Conservation (phyloP, 192 early-diverging fungal species). For the Coemansia interrupta region DNA sequence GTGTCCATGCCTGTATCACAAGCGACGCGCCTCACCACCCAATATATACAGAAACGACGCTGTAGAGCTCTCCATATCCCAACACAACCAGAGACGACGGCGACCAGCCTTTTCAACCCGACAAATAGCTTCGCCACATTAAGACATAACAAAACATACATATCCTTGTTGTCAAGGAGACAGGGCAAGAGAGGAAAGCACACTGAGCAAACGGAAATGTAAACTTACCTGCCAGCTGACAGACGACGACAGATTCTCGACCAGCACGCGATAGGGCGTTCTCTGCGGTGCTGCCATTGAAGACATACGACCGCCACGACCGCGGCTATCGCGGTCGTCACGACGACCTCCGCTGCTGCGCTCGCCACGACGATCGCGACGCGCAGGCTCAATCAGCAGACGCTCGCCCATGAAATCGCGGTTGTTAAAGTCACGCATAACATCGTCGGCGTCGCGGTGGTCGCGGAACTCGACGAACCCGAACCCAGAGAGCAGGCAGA, state of each 20-base stretch:
- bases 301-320: constrained; percentile 46
- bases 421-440: constrained; percentile 79
- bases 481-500: constrained; percentile 80
- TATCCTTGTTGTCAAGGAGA: not conserved
- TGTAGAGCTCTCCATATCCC: not conserved
- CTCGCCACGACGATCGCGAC: constrained; percentile 54
- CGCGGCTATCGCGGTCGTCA: constrained; percentile 55
- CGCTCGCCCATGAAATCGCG: constrained; percentile 80
- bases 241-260: constrained; percentile 77
- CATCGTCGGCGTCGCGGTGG: constrained; percentile 83
- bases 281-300: constrained; percentile 41
- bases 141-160: not conserved
- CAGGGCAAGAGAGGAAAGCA: not conserved
- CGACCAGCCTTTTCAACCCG: too few species aligned
- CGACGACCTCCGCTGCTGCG: constrained; percentile 37
- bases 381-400: constrained; percentile 79
- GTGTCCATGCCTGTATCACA: too few species aligned
- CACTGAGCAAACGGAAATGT: constrained; percentile 31
- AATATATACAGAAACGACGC: constrained; percentile 5
- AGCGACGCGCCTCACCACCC: not conserved
- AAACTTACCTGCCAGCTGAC: constrained; percentile 74
- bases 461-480: constrained; percentile 94
- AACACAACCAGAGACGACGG: too few species aligned
- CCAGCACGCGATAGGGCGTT: constrained; percentile 67
- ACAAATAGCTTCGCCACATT: not conserved